Conservation (phyloP, 257 asterid species). For the Solanum ossicruentum region DNA sequence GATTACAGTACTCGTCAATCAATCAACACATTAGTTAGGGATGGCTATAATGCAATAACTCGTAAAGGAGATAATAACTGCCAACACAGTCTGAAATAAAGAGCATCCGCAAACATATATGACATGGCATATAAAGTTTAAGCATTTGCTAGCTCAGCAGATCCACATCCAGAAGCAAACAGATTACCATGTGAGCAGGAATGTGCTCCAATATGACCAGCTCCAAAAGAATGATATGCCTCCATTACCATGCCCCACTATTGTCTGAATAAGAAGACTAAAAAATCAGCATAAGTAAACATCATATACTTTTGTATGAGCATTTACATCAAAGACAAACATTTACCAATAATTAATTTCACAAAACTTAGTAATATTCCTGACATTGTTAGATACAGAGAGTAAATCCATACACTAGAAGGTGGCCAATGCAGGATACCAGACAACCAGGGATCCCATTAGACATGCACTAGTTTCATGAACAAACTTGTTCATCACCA, state of each 20-base stretch:
- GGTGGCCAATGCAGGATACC: background rate
- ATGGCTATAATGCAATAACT: background rate
- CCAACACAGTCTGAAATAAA: background rate
- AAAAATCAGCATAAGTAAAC: background rate
- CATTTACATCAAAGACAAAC: background rate
- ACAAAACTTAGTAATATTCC: background rate
- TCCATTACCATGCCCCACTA: slow-evolving; percentile 57
- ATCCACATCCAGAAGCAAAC: background rate
- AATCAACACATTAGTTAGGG: background rate
- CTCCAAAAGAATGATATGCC: slow-evolving; percentile 98
- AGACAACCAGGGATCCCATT: background rate
- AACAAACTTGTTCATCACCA: background rate
- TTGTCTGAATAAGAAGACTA: slow-evolving; percentile 43
- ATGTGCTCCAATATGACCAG: slow-evolving; percentile 99
- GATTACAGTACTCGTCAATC: background rate
- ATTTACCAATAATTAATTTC: background rate
- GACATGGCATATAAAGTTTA: background rate
- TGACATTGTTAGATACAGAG: background rate
- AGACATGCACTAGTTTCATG: background rate
- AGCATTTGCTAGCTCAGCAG: background rate
- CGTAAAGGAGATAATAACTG: background rate
- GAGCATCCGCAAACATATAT: background rate
- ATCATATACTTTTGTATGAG: background rate
- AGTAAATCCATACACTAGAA: background rate
- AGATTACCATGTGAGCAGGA: slow-evolving; percentile 86